A percentile compares a stretch with the other conserved stretches of the same genome.
phyloP scores from a whole-genome alignment of 805 yeast species.

The Wickerhamiella spandovensis region DNA sequence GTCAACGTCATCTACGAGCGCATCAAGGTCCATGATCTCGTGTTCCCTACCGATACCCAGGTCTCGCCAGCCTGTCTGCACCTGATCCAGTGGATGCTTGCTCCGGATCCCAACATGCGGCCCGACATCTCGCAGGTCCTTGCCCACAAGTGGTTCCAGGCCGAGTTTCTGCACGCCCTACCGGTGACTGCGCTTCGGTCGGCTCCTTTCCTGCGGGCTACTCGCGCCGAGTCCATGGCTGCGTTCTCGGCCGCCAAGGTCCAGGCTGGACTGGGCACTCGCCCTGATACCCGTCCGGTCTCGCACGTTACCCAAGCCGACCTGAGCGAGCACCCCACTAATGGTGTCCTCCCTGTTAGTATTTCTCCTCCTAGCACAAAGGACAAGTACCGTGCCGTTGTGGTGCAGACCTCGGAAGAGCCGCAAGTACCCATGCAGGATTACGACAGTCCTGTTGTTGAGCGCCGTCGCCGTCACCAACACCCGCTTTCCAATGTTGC shows the following conservation, averaged over 20 bases:
- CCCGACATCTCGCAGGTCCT: conserved; percentile 71
- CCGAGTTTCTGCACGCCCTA: conserved; percentile 58
- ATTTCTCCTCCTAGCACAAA: conserved; percentile 88
- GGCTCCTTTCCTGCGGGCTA: conserved; percentile 44
- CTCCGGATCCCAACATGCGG: conserved; percentile 66
- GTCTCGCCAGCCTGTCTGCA: conserved; percentile 60
- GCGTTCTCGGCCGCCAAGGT: conserved; percentile 58
- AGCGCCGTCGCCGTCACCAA: conserved; percentile 9
- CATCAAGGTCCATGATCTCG: conserved; percentile 68
- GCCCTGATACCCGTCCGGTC: conserved; percentile 12
- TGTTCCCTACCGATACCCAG: conserved; percentile 31
- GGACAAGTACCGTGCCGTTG: conserved; percentile 52
- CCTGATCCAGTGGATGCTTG: conserved; percentile 52
- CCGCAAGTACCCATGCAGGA: conserved; percentile 5
- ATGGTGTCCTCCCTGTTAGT: conserved; percentile 60
- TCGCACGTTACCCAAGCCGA: conserved; percentile 30
- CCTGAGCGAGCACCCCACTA: conserved; percentile 18
- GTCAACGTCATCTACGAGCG: conserved; percentile 85
- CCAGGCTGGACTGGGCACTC: conserved; percentile 38
- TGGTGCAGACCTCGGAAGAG: conserved; percentile 12
- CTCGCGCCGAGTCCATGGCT: conserved; percentile 47
- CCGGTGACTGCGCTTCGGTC: conserved; percentile 48
- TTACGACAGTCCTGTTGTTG: conserved; percentile 20
- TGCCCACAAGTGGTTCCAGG: conserved; percentile 70
- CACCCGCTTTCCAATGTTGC: neutral